Evolutionary conservation across 371 early-diverging fungal species (phyloP), one percentile per base, ranked within the genome.

Genomic region (Encephalitozoon intestinalis): DNA sequence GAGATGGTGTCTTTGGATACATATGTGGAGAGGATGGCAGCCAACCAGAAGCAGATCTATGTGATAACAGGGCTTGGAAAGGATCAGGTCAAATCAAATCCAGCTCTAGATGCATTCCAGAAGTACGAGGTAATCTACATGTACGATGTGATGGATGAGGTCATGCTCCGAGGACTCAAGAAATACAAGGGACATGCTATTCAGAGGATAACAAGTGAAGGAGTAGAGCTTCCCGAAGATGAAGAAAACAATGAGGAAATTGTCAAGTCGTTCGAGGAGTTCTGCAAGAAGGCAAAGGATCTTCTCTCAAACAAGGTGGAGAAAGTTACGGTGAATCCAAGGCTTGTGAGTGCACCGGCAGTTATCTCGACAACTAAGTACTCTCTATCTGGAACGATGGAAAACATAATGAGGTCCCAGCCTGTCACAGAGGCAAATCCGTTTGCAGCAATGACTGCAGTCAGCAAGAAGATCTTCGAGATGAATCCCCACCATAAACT

Each of bases 351-450:
- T 6, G 92, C 93, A 44, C 96, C 98, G 30, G 94, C 94, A 86
- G 92, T 90, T 7, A 84, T 93, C 66, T 86, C 90, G 25, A 88
- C 91, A 0, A 84, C 81, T 50, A 89, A 89, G 63, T 86, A 82
- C 63, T 92, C 92, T 12, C 84, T 89, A 76, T 88, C 91, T n/a
- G 90, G 90, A 34, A 88, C 89, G 78, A 91, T 92, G 90, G 91
- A 93, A 79, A 86, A 88, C 50, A 81, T 93, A 50, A 95, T 96
- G 94, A 93, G 91, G 88, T 92, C 95, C 51, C 96, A 97, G 88
- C 94, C 96, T 46, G 90, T 94, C 79, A 91, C 94, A 0, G 75
- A 71, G 43, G 63, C 73, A 41, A 79, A 79, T 54, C 72, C 65
- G 28, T 71, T 88, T 86, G 86, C 88, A 86, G 86, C 86, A 67